Conservation (phyloP, 306 rosid species). For the Cercis canadensis region DNA sequence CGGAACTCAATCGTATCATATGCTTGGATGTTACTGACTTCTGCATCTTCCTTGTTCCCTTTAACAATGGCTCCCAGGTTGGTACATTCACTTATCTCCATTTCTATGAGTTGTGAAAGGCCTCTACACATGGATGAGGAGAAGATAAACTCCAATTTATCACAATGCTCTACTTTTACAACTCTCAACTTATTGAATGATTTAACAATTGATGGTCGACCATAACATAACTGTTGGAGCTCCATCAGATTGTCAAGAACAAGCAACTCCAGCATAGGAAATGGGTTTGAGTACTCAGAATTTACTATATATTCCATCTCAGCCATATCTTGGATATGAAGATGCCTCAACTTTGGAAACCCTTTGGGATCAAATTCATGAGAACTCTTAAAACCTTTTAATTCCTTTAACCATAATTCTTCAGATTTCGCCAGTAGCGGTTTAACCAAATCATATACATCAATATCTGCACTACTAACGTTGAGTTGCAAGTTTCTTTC, state of each 20-base stretch:
- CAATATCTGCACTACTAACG: accelerated
- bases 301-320: background rate
- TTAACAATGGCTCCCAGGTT: no score
- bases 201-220: background rate
- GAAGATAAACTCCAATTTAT: background rate
- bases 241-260: accelerated
- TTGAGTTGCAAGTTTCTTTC: background rate
- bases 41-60: no score
- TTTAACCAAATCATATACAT: background rate
- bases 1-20: no score
- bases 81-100: no score
- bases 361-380: background rate
- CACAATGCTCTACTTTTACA: accelerated
- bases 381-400: background rate
- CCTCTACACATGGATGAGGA: background rate
- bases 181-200: background rate
- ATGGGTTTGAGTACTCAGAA: background rate
- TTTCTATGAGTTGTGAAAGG: no score
- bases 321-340: accelerated
- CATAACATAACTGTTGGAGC: background rate
- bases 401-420: background rate
- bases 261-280: background rate
- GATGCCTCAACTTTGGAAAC: background rate
- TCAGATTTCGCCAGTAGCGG: background rate
- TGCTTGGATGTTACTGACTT: no score